A percentile compares a stretch with the other conserved stretches of the same genome.
Evolutionary conservation across 2,329 filamentous ascomycete species (phyloP).

Genomic region (Fusarium verrucosum): DNA sequence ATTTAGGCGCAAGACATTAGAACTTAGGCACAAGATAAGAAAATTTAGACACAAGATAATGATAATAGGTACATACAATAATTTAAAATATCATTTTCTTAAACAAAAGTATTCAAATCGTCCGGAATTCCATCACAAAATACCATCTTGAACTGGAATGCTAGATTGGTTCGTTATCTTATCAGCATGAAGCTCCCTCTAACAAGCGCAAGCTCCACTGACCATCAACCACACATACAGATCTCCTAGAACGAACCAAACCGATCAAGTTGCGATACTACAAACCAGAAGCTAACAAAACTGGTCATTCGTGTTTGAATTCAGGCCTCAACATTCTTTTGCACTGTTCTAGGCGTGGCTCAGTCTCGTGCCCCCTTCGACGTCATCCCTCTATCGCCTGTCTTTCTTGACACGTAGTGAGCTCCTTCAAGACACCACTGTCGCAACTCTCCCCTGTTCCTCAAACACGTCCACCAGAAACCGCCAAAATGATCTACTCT

Average conservation of each 20-base stretch:
- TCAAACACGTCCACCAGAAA: neutral
- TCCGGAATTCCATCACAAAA: neutral
- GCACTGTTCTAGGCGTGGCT: neutral
- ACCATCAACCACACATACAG: conserved; percentile 12
- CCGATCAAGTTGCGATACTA: neutral
- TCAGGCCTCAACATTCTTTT: neutral
- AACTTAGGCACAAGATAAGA: too few relatives aligned
- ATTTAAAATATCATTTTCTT: neutral
- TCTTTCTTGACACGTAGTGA: conserved; percentile 44
- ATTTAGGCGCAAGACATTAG: neutral
- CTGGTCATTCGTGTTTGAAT: neutral
- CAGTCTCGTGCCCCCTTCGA: conserved; percentile 14
- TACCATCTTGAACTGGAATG: conserved; percentile 8
- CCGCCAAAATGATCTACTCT: conserved; percentile 77
- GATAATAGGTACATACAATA: neutral
- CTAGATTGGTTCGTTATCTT: conserved; percentile 37
- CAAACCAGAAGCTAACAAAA: neutral
- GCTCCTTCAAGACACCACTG: conserved; percentile 16
- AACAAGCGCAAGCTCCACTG: conserved; percentile 30
- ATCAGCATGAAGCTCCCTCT: conserved; percentile 34
- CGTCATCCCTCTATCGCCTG: conserved; percentile 28
- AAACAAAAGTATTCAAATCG: neutral
- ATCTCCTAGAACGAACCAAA: conserved; percentile 2
- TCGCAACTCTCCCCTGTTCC: conserved; percentile 6
- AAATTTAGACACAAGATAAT: neutral